phyloP scores from a whole-genome alignment of 1,284 basidiomycete species.

The Porphyrellus sp. region DNA sequence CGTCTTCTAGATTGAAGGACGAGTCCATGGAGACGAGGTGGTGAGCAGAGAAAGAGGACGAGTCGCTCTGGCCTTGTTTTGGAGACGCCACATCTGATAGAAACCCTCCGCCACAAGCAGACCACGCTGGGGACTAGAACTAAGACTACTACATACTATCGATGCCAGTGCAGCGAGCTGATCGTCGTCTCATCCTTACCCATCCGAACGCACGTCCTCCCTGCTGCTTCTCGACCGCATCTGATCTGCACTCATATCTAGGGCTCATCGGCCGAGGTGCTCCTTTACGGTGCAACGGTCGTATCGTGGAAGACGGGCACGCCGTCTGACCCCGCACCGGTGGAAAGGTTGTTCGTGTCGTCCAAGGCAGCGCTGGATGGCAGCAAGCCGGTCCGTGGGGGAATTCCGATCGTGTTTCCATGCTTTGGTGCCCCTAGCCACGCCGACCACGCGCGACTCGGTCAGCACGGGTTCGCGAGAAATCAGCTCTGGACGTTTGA shows the following conservation, averaged over 20 bases:
- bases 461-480: constrained; percentile 85
- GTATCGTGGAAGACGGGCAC: constrained; percentile 69
- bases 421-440: constrained; percentile 79
- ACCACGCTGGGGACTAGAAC: neutral
- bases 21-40: constrained; percentile 52
- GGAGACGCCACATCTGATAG: constrained; percentile 19
- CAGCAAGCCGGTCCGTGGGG: constrained; percentile 73
- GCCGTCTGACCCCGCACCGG: constrained; percentile 36
- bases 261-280: constrained; percentile 70
- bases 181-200: constrained; percentile 43
- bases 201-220: constrained; percentile 49
- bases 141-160: too few species aligned
- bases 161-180: constrained; percentile 51
- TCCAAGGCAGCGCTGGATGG: constrained; percentile 74
- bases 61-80: constrained; percentile 7
- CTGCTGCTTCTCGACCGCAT: neutral
- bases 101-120: constrained; percentile 20
- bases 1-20: constrained; percentile 56
- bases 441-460: constrained; percentile 66
- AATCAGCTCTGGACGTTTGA: constrained; percentile 70
- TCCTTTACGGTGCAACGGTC: constrained; percentile 80
- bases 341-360: constrained; percentile 76
- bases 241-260: constrained; percentile 31
- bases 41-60: neutral
- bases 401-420: constrained; percentile 82